Base-by-base conservation (phyloP, 73 alveolate genomes). In the Diophrys sp. region DNA sequence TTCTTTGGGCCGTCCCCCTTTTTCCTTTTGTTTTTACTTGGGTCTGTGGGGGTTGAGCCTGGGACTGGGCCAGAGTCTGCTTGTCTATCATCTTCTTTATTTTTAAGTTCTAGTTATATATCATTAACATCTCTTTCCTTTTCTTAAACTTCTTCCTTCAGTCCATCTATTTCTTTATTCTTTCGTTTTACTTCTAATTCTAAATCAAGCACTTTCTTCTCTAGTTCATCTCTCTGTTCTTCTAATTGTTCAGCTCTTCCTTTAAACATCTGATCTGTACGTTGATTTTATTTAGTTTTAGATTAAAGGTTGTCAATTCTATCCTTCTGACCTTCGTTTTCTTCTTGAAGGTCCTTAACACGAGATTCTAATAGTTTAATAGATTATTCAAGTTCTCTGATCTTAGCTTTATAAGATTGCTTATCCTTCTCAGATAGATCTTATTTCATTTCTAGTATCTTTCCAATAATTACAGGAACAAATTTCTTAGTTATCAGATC, bases 311-410 rank as follows among this genome's bases (percentile, higher is more conserved):
- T 67, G 0, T 29, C 77, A n/a, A 77, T 24, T 8, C 30, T 44
- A 29, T 57, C 72, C 67, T 77, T 30, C 0, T 25, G 53, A 14
- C 29, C 29, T 11, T 54, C 85, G 27, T 77, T 33, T 2, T 77
- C 85, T 1, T 77, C 74, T 29, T 66, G 73, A 1, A 77, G 23
- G 23, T 77, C 85, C 18, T 62, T 30, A 31, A 57, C 2, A 23
- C 31, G 57, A n/a, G 33, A 77, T 67, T 77, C 74, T 0, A 67
- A 27, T 29, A 77, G 29, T n/a, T 57, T 67, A 29, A 54, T 77
- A 18, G 57, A 66, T 29, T 67, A 62, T 23, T 57, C 33, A 14
- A 66, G 62, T n/a, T 54, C 30, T 67, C 56, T 31, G 27, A 77
- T 33, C 67, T 68, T 2, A 18, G 57, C 85, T 32, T 31, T 44